Evolutionary conservation across 225 moss, liverwort and hornwort genomes (phyloP), one percentile per base, ranked within the genome.

Genomic region (Physcomitrellopsis africana): DNA sequence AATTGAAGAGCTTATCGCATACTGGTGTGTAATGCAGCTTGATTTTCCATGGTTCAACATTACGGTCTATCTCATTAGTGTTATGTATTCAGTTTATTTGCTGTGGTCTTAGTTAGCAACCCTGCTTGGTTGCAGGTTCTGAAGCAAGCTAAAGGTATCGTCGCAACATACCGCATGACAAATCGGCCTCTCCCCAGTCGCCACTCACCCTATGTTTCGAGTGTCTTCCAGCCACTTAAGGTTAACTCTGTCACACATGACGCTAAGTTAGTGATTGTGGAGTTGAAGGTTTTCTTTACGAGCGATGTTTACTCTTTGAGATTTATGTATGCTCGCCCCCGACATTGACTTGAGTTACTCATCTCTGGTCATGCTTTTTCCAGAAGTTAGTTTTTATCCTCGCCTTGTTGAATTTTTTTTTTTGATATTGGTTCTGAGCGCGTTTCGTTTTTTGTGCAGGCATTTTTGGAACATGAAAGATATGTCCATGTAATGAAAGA

Each of bases 101-200:
- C 16, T 26, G 58, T 49, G 49, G 0, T 49, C 49, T 49, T 15
- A 11, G 15, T 58, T 58, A 10, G 24, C 10, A 7, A 22, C 24
- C 24, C 26, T 26, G 29, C 13, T 44, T 45, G 29, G 43, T 77
- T 59, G 74, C 81, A 92, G 92, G 93, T 86, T 37, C 56, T 94
- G 72, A 94, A 91, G 71, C 94, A 94, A 86, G 91, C 86, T 1
- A 94, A 92, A 65, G 92, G 89, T 43, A 94, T 94, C 5, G 86
- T 90, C 59, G 88, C 94, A 45, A 94, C 91, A 7, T 94, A 88
- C 79, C 94, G 94, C 24, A 90, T 94, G 94, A 91, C 94, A 20
- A 94, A 94, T 74, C 92, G 90, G 51, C 94, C 94, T 60, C 78
- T 85, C 17, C 94, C 94, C 10, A 88, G 88, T 60, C 90, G 94